Evolutionary conservation across 768 basidiomycete genomes (phyloP).

Genomic region (Boletus speciosus): DNA sequence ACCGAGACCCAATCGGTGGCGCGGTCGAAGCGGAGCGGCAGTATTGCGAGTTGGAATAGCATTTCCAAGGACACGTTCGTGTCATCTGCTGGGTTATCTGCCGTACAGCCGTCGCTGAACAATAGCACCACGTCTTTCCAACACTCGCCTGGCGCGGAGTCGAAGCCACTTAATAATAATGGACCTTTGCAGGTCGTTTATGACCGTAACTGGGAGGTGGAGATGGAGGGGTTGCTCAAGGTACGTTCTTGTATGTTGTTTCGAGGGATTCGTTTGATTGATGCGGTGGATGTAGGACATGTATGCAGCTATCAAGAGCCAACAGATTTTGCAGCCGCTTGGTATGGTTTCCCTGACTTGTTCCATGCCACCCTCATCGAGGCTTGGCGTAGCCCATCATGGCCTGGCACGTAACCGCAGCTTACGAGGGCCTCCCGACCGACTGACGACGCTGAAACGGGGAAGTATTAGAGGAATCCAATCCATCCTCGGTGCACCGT

Average conservation of each 20-base stretch:
- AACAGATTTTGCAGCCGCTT: conserved; percentile 85
- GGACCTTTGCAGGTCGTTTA: conserved; percentile 42
- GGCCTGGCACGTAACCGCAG: conserved; percentile 65
- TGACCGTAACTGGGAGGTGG: conserved; percentile 75
- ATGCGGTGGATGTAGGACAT: conserved; percentile 62
- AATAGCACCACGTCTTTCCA: conserved; percentile 67
- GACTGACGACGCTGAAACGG: conserved; percentile 76
- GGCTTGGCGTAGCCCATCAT: conserved; percentile 43
- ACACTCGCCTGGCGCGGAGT: conserved; percentile 41
- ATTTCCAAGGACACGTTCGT: conserved; percentile 58
- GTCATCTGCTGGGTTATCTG: conserved; percentile 34
- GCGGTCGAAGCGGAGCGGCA: conserved; percentile 74
- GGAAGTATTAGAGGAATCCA: conserved; percentile 89
- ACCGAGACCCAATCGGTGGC: conserved; percentile 44
- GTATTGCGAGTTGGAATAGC: conserved; percentile 83
- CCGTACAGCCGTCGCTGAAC: conserved; percentile 42
- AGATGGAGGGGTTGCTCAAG: conserved; percentile 85
- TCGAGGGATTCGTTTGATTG: conserved; percentile 1
- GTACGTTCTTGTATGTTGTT: conserved; percentile 35
- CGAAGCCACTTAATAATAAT: conserved; percentile 31
- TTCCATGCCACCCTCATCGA: conserved; percentile 54
- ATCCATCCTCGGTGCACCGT: conserved; percentile 67
- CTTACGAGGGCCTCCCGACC: conserved; percentile 65
- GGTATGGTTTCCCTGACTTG: conserved; percentile 41
- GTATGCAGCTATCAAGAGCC: conserved; percentile 86